Base-by-base conservation (phyloP, 768 basidiomycete genomes). In the Mrakia gelida region DNA sequence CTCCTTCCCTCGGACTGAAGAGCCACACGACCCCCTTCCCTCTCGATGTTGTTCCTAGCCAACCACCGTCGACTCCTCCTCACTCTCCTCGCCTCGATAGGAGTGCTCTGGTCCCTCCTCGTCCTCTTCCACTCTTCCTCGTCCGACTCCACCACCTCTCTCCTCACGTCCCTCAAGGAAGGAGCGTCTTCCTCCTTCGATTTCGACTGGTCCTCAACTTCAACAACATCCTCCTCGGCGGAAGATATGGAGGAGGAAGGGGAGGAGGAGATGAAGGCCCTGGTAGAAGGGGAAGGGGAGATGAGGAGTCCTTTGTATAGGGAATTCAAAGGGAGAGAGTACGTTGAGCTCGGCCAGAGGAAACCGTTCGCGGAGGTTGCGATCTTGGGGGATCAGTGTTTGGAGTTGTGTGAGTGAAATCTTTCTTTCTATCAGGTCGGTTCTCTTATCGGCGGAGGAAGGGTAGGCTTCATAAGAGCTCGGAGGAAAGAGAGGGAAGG, bases 371-470 rank as follows among this genome's bases (percentile, higher is more conserved):
- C 18, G 11, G 43, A 26, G 62, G 76, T 72, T 13, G 76, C 71
- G 0, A 34, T 71, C 1, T 26, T 77, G 0, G 34, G 34, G 16
- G 76, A 72, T 21, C 59, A 56, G 15, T 77, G 76, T 43, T 59
- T 77, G 52, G 76, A 77, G 61, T 32, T 34, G 3, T 77, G 76
- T 77, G 56, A 43, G 76, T 72, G 38, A 38, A 8, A 38, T 38
- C 38, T 38, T 38, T 38, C 38, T 21, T 6, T 43, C 21, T 54
- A 54, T 16, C 13, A 54, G 23, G 52, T 54, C 52, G 23, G 16
- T 15, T 54, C 52, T 54, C 38, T 54, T 54, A 15, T n/a, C 16
- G 52, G 52, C 4, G 52, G 52, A 54, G 52, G 52, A 54, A 23
- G 38, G 38, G 38, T 38, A 8, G 38, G 38, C 38, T 38, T 38